Base-by-base conservation (phyloP, 768 basidiomycete species). In the Lepiota subincarnata region DNA sequence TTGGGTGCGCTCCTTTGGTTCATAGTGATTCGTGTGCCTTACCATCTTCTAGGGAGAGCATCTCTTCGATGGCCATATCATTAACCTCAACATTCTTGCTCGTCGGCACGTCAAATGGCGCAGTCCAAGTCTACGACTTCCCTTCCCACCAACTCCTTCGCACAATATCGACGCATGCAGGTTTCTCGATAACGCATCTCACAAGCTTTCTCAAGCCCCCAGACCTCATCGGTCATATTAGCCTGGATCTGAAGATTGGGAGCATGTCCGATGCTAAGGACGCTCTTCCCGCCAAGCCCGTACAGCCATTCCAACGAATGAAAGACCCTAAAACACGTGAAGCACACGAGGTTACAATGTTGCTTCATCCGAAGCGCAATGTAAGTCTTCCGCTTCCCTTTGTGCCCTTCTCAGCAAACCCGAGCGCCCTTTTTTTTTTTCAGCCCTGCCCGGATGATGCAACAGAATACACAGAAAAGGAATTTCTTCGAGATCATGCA, bases 141-240 rank as follows among this genome's bases (percentile, higher is more conserved):
- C 83, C 91, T 1, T 96, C 96, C 0, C 91, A 94, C 63, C 95
- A 98, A 64, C 82, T 84, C 24, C 72, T 97, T 22, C 87, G 94
- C 42, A 87, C 88, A 22, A 83, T 98, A 59, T 78, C 81, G 14
- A 75, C 85, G 0, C 87, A 82, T 66, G 87, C 83, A 59, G 81
- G 82, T 40, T 65, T 82, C 60, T 68, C 81, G 28, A 84, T 98
- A 65, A 84, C 90, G 13, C 74, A 84, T 67, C 68, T 99, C 5
- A 70, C 78, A 41, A 88, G 90, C 2, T 77, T 98, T 70, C 76
- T 95, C 45, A 89, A 88, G 59, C 97, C 96, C 1, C 79, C 83
- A 14, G 95, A 98, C 66, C 78, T 98, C 39, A 76, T 92, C 53
- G 90, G 91, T 0, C 91, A 93, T 63, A 72, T 88, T 54, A 84